Evolutionary conservation across 306 rosid species (phyloP), one percentile per base, ranked within the genome.

Genomic region (Luffa aegyptiaca): DNA sequence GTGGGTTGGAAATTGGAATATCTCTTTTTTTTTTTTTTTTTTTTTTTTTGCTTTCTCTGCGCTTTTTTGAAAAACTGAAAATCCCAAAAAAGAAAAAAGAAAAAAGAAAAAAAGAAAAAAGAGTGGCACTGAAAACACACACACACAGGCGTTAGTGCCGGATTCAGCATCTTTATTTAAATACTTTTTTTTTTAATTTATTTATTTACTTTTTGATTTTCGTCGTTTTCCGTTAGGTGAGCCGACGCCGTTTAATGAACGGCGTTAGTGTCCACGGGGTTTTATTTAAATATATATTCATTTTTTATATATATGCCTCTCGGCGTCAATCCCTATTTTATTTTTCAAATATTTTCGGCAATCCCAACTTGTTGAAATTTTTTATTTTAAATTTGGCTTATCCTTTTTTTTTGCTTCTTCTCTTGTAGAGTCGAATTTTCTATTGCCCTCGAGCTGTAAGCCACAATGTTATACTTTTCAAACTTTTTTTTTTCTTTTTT

Each of bases 151-250:
- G 45, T 64, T 13, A 64, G 71, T 35, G 77, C 20, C 18, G 55
- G 57, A 71, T 71, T 71, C 57, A 46, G 41, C 77, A 71, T 71
- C 77, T 71, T 71, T 71, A 71, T 71, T 44, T 71, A 70, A 46
- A 20, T 58, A 26, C 42, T 71, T 26, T 45, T 3, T 41, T 20
- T 42, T 42, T 9, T 69, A 18, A 31, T 37, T 37, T 71, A n/a
- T 71, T 45, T 71, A 18, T 17, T 0, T 71, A 18, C 6, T 46
- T 46, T 71, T 46, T 71, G 41, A 13, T 46, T 72, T 48, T 48
- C 41, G 58, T 72, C 77, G 77, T 72, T 72, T 72, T 72, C 77
- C 57, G 77, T 48, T 72, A 1, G 77, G 59, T 72, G 58, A 7
- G 2, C 6, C 11, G 17, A 72, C 62, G 78, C 16, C 78, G 77